Percentiles rank a stretch among this genome's conserved stretches.
Evolutionary conservation across 805 yeast genomes (phyloP).

Genomic region (Isabelozyma gotoi): DNA sequence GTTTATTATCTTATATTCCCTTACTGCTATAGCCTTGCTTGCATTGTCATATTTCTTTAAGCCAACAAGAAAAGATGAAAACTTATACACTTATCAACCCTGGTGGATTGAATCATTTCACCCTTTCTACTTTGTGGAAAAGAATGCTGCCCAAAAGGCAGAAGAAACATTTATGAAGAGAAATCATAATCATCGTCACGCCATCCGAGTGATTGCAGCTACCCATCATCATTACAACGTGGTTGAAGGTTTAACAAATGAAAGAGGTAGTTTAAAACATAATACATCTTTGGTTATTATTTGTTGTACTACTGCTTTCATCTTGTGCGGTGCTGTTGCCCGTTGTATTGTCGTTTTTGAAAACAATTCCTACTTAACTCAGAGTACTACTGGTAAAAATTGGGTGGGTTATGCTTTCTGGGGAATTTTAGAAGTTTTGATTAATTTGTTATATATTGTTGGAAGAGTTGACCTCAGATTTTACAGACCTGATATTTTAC

Average conservation of each 20-base stretch:
- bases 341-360: constrained; percentile 35
- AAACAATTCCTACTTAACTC: constrained; percentile 12
- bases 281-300: constrained; percentile 52
- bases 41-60: constrained; percentile 51
- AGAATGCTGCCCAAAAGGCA: constrained; percentile 50
- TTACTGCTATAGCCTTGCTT: constrained; percentile 51
- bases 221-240: constrained; percentile 40
- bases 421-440: constrained; percentile 64
- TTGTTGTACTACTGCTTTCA: constrained; percentile 46
- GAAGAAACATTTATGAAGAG: constrained; percentile 46
- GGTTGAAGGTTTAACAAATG: constrained; percentile 40
- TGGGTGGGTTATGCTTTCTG: constrained; percentile 66
- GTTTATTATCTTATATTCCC: constrained; percentile 44
- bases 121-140: constrained; percentile 59
- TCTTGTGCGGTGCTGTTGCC: constrained; percentile 51
- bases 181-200: constrained; percentile 49
- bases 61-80: constrained; percentile 52
- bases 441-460: constrained; percentile 55
- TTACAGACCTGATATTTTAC: constrained; percentile 69
- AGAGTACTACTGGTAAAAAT: constrained; percentile 35
- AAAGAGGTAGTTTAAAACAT: constrained; percentile 48
- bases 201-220: constrained; percentile 63
- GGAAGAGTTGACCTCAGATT: constrained; percentile 75
- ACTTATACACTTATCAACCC: constrained; percentile 64
- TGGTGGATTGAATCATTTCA: constrained; percentile 74